Conservation (phyloP, 2,329 filamentous ascomycete genomes). For the Byssothecium circinans region DNA sequence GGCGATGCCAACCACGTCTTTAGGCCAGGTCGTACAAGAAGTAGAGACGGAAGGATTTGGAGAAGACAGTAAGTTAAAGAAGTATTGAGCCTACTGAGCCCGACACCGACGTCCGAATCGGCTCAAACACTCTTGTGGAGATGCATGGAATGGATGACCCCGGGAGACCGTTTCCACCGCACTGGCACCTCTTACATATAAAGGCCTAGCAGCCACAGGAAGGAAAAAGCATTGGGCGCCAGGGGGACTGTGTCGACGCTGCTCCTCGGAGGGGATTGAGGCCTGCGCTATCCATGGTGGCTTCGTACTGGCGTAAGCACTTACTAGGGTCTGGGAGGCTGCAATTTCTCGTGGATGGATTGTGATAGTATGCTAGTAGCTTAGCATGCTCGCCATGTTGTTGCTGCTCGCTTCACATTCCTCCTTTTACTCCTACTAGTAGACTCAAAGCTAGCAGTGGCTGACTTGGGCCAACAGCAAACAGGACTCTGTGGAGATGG, state of each 20-base stretch:
- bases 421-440: slow-evolving; percentile 2
- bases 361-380: slow-evolving; percentile 27
- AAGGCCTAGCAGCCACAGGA: slow-evolving; percentile 32
- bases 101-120: slow-evolving; percentile 26
- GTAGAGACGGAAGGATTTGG: slow-evolving; percentile 34
- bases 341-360: slow-evolving; percentile 28
- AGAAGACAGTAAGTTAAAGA: slow-evolving; percentile 29
- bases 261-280: slow-evolving; percentile 21
- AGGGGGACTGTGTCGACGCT: slow-evolving; percentile 30
- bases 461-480: not conserved
- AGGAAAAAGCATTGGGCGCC: slow-evolving; percentile 31
- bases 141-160: slow-evolving; percentile 28
- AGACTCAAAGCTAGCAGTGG: no score
- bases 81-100: slow-evolving; percentile 19
- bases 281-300: slow-evolving; percentile 21
- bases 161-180: slow-evolving; percentile 30
- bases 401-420: slow-evolving; percentile 20
- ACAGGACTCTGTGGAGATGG: slow-evolving; percentile 5
- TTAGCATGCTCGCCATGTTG: slow-evolving; percentile 21
- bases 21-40: slow-evolving; percentile 33
- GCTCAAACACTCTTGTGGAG: slow-evolving; percentile 29
- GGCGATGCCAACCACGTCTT: slow-evolving; percentile 20
- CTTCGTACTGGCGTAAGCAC: slow-evolving; percentile 37
- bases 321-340: slow-evolving; percentile 28
- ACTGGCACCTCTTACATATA: slow-evolving; percentile 25